Evolutionary conservation across 176 grass and related monocot genomes (phyloP).

Genomic region (Cenchrus fungigraminus): DNA sequence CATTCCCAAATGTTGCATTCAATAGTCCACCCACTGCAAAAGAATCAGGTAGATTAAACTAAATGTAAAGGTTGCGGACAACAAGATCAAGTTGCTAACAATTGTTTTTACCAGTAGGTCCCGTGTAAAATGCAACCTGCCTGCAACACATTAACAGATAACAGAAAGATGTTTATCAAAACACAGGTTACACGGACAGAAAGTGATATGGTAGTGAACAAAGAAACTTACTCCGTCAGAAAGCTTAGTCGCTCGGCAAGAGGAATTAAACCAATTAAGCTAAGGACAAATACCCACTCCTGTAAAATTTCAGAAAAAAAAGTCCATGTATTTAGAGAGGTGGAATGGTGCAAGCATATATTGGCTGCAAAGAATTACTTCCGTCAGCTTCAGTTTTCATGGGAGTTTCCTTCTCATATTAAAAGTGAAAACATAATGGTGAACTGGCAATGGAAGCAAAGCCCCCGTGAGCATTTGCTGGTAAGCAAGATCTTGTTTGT

Average conservation of each 20-base stretch:
- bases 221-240: slow-evolving; percentile 78
- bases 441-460: neutral
- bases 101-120: slow-evolving; percentile 66
- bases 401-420: neutral
- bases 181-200: neutral
- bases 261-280: slow-evolving; percentile 81
- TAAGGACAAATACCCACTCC: slow-evolving; percentile 85
- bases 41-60: neutral
- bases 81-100: neutral
- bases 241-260: slow-evolving; percentile 96
- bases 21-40: slow-evolving; percentile 80
- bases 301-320: slow-evolving; percentile 27
- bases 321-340: slow-evolving; percentile 12
- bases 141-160: slow-evolving; percentile 43
- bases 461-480: neutral
- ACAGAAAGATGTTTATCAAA: neutral
- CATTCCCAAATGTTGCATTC: slow-evolving; percentile 97
- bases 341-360: neutral
- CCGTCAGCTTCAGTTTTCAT: neutral
- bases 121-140: slow-evolving; percentile 84
- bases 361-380: neutral
- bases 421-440: neutral
- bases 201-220: neutral
- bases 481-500: neutral
- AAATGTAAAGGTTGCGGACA: slow-evolving; percentile 9